Evolutionary conservation across 345 rosid genomes (phyloP), one percentile per base, ranked within the genome.

Genomic region (Adansonia digitata): DNA sequence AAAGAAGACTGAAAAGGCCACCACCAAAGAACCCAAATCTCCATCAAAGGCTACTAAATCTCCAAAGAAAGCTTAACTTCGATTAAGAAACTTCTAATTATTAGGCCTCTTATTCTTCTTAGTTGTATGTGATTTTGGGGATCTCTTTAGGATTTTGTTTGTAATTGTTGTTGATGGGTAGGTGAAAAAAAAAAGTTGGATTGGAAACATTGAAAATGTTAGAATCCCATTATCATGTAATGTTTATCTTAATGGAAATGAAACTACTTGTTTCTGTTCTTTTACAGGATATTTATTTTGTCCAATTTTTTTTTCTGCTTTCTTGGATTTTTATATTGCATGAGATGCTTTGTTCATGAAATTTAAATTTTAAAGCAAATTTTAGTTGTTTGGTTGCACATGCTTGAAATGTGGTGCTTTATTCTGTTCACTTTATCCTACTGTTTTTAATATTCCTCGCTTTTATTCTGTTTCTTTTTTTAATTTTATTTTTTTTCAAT

Each of bases 21-120:
- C 84, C 15, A 1, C 74, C 1, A 87, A 85, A 76, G 82, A 81
- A 20, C 75, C 90, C 13, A 89, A 87, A 76, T 89, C 94, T 37
- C 89, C 90, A 73, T 74, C 94, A 18, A 91, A 85, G 67, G 88
- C 86, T n/a, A 80, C 88, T 31, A 89, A 91, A 80, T 88, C 97
- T 14, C 92, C 90, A 4, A 90, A 87, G 85, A 90, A 88, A 34
- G 83, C 86, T 22, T 90, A 81, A 68, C 2, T 31, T 24, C 0
- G 49, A 55, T n/a, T 8, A 2, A 45, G 3, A 45, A n/a, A 67
- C n/a, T 43, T 24, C 2, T n/a, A 5, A 5, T 45, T 0, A 0
- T 42, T 66, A 22, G 71, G 49, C 34, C 17, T 60, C 14, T 0
- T 29, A 0, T 29, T 5, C 6, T 31, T 39, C 63, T 14, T 15